Percentiles rank a stretch among this genome's conserved stretches.
Conservation (phyloP, 768 basidiomycete species). For the Termitomyces sp. region DNA sequence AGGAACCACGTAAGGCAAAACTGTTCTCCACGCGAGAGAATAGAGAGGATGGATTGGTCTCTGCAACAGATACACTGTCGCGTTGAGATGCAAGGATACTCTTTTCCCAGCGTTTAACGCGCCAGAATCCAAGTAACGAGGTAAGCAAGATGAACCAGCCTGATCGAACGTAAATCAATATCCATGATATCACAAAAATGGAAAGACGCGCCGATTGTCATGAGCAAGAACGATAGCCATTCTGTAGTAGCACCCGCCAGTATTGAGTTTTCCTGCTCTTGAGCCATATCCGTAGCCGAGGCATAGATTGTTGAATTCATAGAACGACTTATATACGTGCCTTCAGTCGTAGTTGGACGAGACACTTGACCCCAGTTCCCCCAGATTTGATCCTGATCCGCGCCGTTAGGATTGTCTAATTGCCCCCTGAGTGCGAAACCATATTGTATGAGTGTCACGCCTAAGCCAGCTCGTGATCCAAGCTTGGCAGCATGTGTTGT, state of each 20-base stretch:
- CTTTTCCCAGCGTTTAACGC: conserved; percentile 85
- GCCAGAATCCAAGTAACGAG: conserved; percentile 85
- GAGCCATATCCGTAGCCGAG: conserved; percentile 15
- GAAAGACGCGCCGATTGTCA: conserved; percentile 63
- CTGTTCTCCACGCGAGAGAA: conserved; percentile 31
- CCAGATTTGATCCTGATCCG: conserved; percentile 25
- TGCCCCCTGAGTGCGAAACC: conserved; percentile 72
- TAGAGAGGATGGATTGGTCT: conserved; percentile 16
- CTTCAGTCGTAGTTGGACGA: conserved; percentile 38
- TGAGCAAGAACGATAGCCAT: conserved; percentile 93
- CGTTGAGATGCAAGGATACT: conserved; percentile 60
- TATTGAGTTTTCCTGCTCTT: conserved; percentile 32
- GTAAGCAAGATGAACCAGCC: conserved; percentile 89
- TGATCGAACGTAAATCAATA: conserved; percentile 12
- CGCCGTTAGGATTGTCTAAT: conserved; percentile 35
- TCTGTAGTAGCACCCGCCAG: conserved; percentile 75
- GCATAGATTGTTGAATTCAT: conserved; percentile 8
- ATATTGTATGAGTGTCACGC: conserved; percentile 95
- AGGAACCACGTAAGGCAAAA: conserved; percentile 33
- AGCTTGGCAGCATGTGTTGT: conserved; percentile 90
- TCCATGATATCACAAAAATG: neutral
- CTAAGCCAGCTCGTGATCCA: conserved; percentile 90
- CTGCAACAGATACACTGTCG: conserved; percentile 19
- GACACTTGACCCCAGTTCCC: conserved; percentile 22
- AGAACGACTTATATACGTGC: conserved; percentile 33